These are phyloP conservation scores for Lunularia cruciata DNA, from an alignment of 225 moss, liverwort and hornwort species.

Conservation along the genomic window DNA sequence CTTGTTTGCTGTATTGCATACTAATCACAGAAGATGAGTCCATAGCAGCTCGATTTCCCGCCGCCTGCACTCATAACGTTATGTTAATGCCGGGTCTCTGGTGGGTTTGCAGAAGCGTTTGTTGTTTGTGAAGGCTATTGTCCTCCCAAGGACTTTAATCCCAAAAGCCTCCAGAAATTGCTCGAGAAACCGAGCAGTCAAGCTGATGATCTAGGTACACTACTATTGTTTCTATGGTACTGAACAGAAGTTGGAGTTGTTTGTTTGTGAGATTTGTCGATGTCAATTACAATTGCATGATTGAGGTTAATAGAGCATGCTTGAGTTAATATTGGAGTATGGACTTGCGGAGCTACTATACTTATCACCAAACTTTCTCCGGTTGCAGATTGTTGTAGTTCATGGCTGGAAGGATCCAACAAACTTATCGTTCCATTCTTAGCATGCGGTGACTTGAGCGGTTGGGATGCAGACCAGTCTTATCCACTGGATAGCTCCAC, in stretches of 20 bases:
- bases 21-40: too few relatives aligned
- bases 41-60: too few relatives aligned
- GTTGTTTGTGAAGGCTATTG: conserved; percentile 92
- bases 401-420: conserved; percentile 91
- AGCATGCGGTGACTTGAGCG: conserved; percentile 93
- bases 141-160: conserved; percentile 77
- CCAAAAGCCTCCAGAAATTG: conserved; percentile 67
- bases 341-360: not conserved
- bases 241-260: too few relatives aligned
- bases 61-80: too few relatives aligned
- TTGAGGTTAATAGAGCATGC: not conserved
- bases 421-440: conserved; percentile 88
- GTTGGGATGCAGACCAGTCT: conserved; percentile 89
- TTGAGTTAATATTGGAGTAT: not conserved
- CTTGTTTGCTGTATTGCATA: not conserved
- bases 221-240: not conserved
- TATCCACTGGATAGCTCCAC: conserved; percentile 60
- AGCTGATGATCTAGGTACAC: conserved; percentile 45
- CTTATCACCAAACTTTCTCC: conserved; percentile 7
- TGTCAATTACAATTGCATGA: too few relatives aligned
- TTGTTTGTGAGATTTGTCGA: too few relatives aligned
- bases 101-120: conserved; percentile 59
- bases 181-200: conserved; percentile 72
- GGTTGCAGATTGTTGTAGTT: conserved; percentile 73
- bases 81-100: too few relatives aligned